Evolutionary conservation across 176 grass and related monocot species (phyloP), one percentile per base, ranked within the genome.

Genomic region (Canna indica): DNA sequence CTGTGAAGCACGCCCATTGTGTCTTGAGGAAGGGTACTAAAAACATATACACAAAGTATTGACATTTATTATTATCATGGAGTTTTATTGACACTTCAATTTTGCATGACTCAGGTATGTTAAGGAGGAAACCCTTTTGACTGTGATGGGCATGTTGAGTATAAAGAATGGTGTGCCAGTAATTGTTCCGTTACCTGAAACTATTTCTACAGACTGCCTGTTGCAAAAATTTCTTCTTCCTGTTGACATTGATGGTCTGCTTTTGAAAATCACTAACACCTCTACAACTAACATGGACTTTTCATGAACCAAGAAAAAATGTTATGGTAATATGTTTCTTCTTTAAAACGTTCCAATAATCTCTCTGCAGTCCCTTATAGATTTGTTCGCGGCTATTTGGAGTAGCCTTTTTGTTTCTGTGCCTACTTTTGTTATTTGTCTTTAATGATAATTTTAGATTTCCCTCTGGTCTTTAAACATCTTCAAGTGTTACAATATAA

Each of bases 1-100:
- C 59, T 81, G 83, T 32, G 82, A 90, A 86, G 73, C 73, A 45
- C 84, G 81, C 67, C 30, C 81, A 63, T 78, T 96, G 59, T 80
- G 84, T 42, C 84, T 99, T 1, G 78, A 90, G 70, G 94, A 99
- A 93, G 89, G 94, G 94, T 93, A 93, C 79, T 74, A 30, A 46
- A 29, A 34, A 20, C 0, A 9, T 76, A 30, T 39, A 15, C 47
- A 57, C 14, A 0, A 70, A 75, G 59, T 69, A 18, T 73, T 25
- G 42, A 24, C 74, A 65, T 70, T 28, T 4, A 72, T 47, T 38
- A 77, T 74, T 47, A 38, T 45, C 27, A 69, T 36, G 5, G 33
- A 31, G 52, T 74, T 76, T 25, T 34, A 26, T 27, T 35, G 16
- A 10, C 32, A 42, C 38, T 11, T 76, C 20, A 34, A 58, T 63